Evolutionary conservation across 805 yeast genomes (phyloP), one percentile per base, ranked within the genome.

Genomic region (Candida arabinofermentans): DNA sequence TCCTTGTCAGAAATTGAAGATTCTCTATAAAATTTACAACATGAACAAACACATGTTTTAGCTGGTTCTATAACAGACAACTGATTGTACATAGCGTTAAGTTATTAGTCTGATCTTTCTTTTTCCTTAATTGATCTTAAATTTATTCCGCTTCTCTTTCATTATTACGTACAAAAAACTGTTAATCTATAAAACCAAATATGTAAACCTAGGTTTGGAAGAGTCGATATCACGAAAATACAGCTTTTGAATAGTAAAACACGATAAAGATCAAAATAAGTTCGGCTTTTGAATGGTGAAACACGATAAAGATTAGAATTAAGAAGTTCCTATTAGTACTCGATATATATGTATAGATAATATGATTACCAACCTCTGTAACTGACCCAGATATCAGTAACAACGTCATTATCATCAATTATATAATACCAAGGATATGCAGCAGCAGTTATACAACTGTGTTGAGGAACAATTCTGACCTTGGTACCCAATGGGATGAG

Each of bases 371-470:
- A 79, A 3, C 80, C 81, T 53, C 74, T 68, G 63, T 73, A 73
- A 6, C 89, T 84, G 19, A 74, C 69, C 86, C 87, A 81, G 16
- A 83, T 65, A 55, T 83, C 88, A 1, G 60, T 69, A 3, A 81
- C 80, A 9, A 47, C 60, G 16, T 71, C 76, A 7, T 61, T 61
- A 2, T 68, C 73, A 40, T 80, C 79, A 9, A 74, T 64, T 1
- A 81, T 65, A 56, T 64, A 82, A 59, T 70, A 82, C 70, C 74
- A 77, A 2, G 74, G 77, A 54, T 69, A 80, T 13, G 78, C 67
- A 7, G 79, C 78, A 35, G 85, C 84, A 2, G 86, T 75, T 42
- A 85, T 85, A 59, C 93, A 85, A 9, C 79, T 65, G 57, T 85
- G 93, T 57, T 85, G 87, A 3, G 89, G 88, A 19, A 77, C 48